A percentile compares a stretch with the other conserved stretches of the same genome.
Evolutionary conservation across 2,329 filamentous ascomycete genomes (phyloP).

Genomic region (Aschersonia sp.): DNA sequence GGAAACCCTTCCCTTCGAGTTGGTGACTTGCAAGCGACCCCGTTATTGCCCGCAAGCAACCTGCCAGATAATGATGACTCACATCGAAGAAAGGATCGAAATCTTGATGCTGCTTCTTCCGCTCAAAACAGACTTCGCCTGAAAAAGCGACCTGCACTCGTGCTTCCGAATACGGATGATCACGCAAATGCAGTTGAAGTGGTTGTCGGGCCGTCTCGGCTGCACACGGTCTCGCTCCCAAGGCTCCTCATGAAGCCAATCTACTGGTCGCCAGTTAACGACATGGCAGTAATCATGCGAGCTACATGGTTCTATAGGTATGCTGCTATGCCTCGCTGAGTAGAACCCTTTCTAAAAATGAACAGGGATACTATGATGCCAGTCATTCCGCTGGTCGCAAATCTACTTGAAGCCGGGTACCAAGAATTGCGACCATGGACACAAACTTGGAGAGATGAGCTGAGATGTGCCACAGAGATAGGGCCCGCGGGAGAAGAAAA

Average conservation of each 20-base stretch:
- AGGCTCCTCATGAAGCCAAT: slow-evolving; percentile 84
- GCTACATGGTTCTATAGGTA: slow-evolving; percentile 93
- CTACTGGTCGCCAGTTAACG: slow-evolving; percentile 92
- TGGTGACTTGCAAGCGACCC: not conserved
- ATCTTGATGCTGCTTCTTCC: no score
- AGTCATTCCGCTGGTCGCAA: slow-evolving; percentile 72
- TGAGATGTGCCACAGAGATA: slow-evolving; percentile 80
- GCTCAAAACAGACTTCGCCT: no score
- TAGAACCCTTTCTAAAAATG: slow-evolving; percentile 6
- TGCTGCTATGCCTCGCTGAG: slow-evolving; percentile 3
- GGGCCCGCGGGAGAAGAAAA: slow-evolving; percentile 86
- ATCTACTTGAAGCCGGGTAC: slow-evolving; percentile 86
- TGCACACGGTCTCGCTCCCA: slow-evolving; percentile 80
- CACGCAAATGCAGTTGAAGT: slow-evolving; percentile 35
- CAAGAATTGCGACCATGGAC: slow-evolving; percentile 77
- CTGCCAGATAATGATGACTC: not conserved
- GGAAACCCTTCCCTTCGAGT: not conserved
- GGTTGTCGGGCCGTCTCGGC: slow-evolving; percentile 74
- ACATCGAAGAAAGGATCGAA: no score
- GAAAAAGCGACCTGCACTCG: not conserved
- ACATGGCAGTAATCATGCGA: slow-evolving; percentile 66
- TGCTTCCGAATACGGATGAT: slow-evolving; percentile 12
- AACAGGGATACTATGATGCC: slow-evolving; percentile 73
- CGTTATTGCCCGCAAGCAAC: not conserved
- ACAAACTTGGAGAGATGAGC: slow-evolving; percentile 82